Conservation (phyloP, 208 protist genomes). For the Wallacemonas rigidus region DNA sequence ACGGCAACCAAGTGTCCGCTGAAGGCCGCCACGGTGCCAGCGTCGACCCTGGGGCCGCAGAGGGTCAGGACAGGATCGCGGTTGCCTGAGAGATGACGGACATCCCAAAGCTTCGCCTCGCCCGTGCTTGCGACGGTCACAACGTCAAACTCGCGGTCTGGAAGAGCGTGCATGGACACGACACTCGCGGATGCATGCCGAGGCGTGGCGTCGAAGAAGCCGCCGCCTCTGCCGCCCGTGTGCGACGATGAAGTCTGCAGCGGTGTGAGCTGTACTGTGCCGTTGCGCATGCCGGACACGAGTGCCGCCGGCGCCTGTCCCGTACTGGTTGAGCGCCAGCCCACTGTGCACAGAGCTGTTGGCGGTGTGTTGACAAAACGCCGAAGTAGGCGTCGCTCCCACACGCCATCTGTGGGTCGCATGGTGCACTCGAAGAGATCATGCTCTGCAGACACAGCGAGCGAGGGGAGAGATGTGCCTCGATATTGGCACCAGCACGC, state of each 20-base stretch:
- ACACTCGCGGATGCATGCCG: slow-evolving; percentile 40
- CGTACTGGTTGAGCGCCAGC: background rate
- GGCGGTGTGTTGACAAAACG: slow-evolving; percentile 16
- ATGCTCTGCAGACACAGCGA: slow-evolving; percentile 11
- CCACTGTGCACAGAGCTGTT: slow-evolving; percentile 19
- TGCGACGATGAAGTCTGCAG: slow-evolving; percentile 6
- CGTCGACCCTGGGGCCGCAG: slow-evolving; percentile 18
- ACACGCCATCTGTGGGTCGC: background rate
- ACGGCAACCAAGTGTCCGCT: slow-evolving; percentile 31
- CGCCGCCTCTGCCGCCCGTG: background rate
- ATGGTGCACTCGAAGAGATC: slow-evolving; percentile 20
- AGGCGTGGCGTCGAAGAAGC: slow-evolving; percentile 29
- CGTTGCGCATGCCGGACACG: slow-evolving; percentile 47
- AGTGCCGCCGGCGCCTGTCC: slow-evolving; percentile 14
- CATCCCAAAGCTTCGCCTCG: slow-evolving; percentile 70
- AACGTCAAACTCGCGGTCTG: slow-evolving; percentile 39
- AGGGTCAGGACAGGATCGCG: slow-evolving; percentile 40
- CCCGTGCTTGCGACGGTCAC: slow-evolving; percentile 57
- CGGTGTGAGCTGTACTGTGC: slow-evolving; percentile 33
- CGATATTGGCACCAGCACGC: slow-evolving; percentile 15
- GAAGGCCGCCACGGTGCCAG: slow-evolving; percentile 28
- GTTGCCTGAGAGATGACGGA: slow-evolving; percentile 35
- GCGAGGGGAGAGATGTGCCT: background rate
- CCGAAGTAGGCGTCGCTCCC: slow-evolving; percentile 10
- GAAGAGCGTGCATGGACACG: slow-evolving; percentile 31